phyloP scores from a whole-genome alignment of 495 filamentous ascomycete species.

The Xylaria nigripes region DNA sequence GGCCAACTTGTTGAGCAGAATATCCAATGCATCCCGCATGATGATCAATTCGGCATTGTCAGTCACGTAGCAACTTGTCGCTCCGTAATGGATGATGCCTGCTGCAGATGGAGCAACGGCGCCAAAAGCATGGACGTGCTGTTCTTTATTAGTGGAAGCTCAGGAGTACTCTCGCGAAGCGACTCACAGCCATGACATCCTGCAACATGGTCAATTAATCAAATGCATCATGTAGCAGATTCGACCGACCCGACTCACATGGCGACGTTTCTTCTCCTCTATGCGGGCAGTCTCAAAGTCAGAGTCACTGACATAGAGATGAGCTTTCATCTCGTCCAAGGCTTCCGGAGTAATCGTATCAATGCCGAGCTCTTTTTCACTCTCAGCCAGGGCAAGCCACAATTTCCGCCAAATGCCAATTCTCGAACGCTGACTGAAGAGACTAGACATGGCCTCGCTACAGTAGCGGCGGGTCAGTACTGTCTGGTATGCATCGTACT shows the following conservation, averaged over 20 bases:
- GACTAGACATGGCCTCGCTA: conserved; percentile 47
- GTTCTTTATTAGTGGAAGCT: not conserved
- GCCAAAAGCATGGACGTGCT: conserved; percentile 55
- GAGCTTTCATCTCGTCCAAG: conserved; percentile 62
- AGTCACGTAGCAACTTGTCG: conserved; percentile 9
- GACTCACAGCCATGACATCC: conserved; percentile 34
- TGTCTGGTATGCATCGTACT: conserved; percentile 44
- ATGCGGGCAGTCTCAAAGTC: conserved; percentile 69
- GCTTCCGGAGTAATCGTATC: conserved; percentile 60
- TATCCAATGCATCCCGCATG: conserved; percentile 61
- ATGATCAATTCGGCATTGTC: conserved; percentile 57
- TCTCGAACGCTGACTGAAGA: conserved; percentile 67
- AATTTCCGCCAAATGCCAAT: conserved; percentile 69
- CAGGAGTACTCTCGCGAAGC: not conserved
- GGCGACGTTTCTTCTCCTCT: conserved; percentile 69
- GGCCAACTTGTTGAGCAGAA: conserved; percentile 78
- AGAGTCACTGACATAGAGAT: conserved; percentile 65
- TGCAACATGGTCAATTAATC: not conserved
- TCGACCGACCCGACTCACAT: conserved; percentile 40
- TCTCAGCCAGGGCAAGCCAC: conserved; percentile 79
- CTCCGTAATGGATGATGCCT: conserved; percentile 76
- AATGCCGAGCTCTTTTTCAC: conserved; percentile 61
- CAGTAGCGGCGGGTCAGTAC: conserved; percentile 67
- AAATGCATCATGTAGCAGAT: conserved; percentile 35
- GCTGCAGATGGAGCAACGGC: conserved; percentile 67